phyloP scores from a whole-genome alignment of 768 basidiomycete genomes.

The Auricularia heimuer region DNA sequence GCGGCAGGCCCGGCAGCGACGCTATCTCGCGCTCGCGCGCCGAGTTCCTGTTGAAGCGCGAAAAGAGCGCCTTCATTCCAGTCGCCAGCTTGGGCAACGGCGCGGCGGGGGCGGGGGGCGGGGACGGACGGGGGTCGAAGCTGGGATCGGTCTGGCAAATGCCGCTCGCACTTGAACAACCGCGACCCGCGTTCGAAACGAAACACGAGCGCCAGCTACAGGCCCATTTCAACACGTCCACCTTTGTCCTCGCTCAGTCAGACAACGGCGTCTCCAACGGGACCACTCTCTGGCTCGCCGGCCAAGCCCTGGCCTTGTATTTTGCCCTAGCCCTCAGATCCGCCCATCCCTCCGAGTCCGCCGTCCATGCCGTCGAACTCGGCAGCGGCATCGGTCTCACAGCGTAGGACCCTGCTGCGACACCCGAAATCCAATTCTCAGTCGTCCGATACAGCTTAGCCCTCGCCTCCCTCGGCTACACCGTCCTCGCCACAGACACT shows the following conservation, averaged over 20 bases:
- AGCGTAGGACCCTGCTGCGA: conserved; percentile 37
- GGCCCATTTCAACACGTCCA: conserved; percentile 29
- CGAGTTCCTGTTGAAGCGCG: conserved; percentile 48
- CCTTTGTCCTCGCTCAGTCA: conserved; percentile 45
- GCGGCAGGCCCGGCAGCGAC: conserved; percentile 47
- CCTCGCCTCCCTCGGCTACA: conserved; percentile 58
- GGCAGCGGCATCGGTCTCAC: conserved; percentile 78
- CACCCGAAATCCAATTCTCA: background rate
- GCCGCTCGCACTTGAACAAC: background rate
- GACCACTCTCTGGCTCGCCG: conserved; percentile 77
- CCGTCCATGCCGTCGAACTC: conserved; percentile 49
- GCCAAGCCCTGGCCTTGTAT: conserved; percentile 62
- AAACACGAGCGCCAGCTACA: conserved; percentile 48
- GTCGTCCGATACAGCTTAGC: conserved; percentile 37
- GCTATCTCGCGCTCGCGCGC: conserved; percentile 53
- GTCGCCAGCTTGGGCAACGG: background rate
- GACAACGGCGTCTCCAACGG: conserved; percentile 63
- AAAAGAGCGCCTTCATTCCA: conserved; percentile 78
- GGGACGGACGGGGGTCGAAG: conserved; percentile 5
- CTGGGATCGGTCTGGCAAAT: background rate
- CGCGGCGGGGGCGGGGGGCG: background rate
- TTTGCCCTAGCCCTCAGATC: conserved; percentile 32
- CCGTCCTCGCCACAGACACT: conserved; percentile 70
- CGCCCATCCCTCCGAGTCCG: background rate
- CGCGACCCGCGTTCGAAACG: conserved; percentile 27